Evolutionary conservation across 2,329 filamentous ascomycete genomes (phyloP).

Genomic region (Pyricularia pennisetigena): DNA sequence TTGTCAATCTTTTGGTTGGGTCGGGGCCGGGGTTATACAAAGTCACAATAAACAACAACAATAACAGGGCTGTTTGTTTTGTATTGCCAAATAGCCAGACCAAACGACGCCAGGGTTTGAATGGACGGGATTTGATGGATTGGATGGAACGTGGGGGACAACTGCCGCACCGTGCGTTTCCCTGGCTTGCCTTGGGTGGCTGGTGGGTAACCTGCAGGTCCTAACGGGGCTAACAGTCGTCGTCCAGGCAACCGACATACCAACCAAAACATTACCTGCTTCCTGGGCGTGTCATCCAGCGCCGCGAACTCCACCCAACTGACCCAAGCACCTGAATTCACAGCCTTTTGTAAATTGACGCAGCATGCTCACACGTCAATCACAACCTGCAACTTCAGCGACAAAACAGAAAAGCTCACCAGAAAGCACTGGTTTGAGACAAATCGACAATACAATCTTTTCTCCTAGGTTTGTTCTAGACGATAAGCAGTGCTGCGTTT

Average conservation of each 20-base stretch:
- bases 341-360: neutral
- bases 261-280: neutral
- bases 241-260: neutral
- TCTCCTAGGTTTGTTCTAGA: neutral
- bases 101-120: neutral
- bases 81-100: neutral
- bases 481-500: constrained; percentile 5
- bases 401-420: neutral
- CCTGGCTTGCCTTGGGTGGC: neutral
- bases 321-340: neutral
- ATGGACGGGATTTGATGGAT: neutral
- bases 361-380: neutral
- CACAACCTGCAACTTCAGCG: neutral
- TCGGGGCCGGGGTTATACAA: neutral
- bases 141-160: neutral
- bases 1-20: neutral
- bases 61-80: neutral
- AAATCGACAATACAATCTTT: neutral
- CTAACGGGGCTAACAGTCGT: neutral
- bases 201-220: neutral
- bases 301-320: neutral
- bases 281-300: neutral
- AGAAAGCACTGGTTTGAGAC: neutral
- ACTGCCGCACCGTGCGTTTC: neutral
- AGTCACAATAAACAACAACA: neutral